Conservation (phyloP, 73 alveolate species). For the Paramecium caudatum region DNA sequence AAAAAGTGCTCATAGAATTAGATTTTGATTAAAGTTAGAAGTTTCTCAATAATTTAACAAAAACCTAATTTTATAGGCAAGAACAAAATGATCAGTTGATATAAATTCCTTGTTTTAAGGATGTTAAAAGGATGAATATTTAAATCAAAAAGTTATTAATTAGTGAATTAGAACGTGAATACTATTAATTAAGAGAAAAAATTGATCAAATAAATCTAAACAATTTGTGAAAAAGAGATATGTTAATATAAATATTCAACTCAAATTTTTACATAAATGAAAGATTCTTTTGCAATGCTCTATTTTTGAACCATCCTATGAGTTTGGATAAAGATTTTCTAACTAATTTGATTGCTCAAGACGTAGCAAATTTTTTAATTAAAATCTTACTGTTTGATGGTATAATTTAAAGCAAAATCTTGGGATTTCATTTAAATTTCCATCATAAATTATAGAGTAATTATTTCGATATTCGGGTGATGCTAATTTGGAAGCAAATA, state of each 20-base stretch:
- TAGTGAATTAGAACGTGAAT: background rate
- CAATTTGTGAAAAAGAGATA: background rate
- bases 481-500: background rate
- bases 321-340: too few relatives aligned
- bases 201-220: conserved; percentile 16
- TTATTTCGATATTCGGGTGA: background rate
- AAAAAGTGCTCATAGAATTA: background rate
- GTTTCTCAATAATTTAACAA: conserved; percentile 24
- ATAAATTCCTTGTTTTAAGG: background rate
- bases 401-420: background rate
- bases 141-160: background rate
- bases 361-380: too few relatives aligned
- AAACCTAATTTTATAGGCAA: conserved; percentile 4
- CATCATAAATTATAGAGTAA: background rate
- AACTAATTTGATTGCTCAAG: too few relatives aligned
- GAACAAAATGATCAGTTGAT: background rate
- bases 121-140: background rate
- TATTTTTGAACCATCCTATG: background rate
- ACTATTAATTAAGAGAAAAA: conserved; percentile 25
- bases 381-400: background rate
- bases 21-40: conserved; percentile 55
- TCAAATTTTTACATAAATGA: background rate
- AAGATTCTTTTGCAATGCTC: background rate
- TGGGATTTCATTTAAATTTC: background rate
- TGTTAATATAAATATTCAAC: background rate